Evolutionary conservation across 768 basidiomycete species (phyloP), one percentile per base, ranked within the genome.

Genomic region (Hygrocybe coccinea): DNA sequence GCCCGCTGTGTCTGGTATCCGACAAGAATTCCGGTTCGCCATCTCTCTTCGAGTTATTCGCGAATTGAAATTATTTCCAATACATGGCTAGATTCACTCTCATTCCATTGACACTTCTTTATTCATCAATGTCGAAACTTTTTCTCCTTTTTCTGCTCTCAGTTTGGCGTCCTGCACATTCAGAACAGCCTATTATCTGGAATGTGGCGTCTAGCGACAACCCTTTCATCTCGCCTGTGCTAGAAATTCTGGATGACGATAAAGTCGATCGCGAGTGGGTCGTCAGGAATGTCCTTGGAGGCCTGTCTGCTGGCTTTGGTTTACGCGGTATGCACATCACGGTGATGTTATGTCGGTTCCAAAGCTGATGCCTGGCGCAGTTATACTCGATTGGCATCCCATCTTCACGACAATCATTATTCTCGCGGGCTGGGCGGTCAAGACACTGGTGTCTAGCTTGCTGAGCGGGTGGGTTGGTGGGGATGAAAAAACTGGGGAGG

Each of bases 231-330:
- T 80, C 69, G 7, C 51, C 64, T n/a, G 74, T 76, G 2, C 74
- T 86, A 44, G 73, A 80, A 55, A 61, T 86, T 2, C 74, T 90
- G 51, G 85, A 87, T 59, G 88, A 90, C 50, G 84, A 86, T 58
- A 81, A 79, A 29, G 69, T 92, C 1, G 88, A 92, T 66, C 80
- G 87, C 6, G 88, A 87, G 63, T 93, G 91, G 91, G 73, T 91
- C 5, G 83, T 92, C 3, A 78, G 91, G 22, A 92, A 93, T 60
- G 75, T 91, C 9, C 73, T 93, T 1, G 91, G 91, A 10, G 91
- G 91, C 0, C 85, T 93, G 82, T 86, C 89, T 10, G 86, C 90
- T 33, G 91, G 91, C 1, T 93, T 92, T 66, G 91, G 89, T 0
- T 68, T 93, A 52, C 81, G 90, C 64, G 87, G 90, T 91, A 62